Evolutionary conservation across 2,329 filamentous ascomycete species (phyloP).

Genomic region (Phialophora verrucosa): DNA sequence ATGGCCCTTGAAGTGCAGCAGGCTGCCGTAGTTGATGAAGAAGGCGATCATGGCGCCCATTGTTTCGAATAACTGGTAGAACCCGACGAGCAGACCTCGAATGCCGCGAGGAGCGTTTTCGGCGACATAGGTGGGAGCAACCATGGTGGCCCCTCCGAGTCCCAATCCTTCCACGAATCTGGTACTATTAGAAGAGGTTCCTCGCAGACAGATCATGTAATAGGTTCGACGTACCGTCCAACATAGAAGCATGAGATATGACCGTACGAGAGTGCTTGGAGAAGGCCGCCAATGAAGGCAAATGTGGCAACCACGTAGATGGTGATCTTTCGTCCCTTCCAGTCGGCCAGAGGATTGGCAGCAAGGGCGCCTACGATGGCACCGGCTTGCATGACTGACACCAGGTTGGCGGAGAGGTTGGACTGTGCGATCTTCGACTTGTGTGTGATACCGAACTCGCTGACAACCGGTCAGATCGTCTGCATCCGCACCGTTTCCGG

Average conservation of each 20-base stretch:
- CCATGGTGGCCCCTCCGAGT: slow-evolving; percentile 59
- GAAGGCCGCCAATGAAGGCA: slow-evolving; percentile 65
- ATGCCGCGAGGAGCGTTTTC: slow-evolving; percentile 66
- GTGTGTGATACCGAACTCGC: slow-evolving; percentile 59
- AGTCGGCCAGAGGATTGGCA: slow-evolving; percentile 48
- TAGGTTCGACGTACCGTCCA: slow-evolving; percentile 60
- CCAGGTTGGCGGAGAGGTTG: slow-evolving; percentile 69
- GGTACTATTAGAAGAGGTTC: slow-evolving; percentile 29
- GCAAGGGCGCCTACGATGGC: slow-evolving; percentile 69
- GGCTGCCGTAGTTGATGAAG: slow-evolving; percentile 62
- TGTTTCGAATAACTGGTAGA: slow-evolving; percentile 66
- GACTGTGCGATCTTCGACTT: slow-evolving; percentile 52
- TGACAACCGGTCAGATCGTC: slow-evolving; percentile 41
- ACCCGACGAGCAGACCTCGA: slow-evolving; percentile 64
- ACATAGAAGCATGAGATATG: slow-evolving; percentile 68
- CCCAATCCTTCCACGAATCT: slow-evolving; percentile 60
- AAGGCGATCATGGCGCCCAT: slow-evolving; percentile 51
- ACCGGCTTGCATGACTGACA: slow-evolving; percentile 72
- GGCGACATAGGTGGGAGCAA: slow-evolving; percentile 65
- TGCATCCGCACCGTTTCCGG: background rate
- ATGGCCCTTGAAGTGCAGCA: slow-evolving; percentile 54
- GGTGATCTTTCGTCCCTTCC: slow-evolving; percentile 60
- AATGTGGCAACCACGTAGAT: slow-evolving; percentile 64
- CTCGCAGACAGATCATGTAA: background rate
- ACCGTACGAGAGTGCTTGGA: slow-evolving; percentile 68